Conservation (phyloP, 495 filamentous ascomycete genomes). For the Xylaria castorea region DNA sequence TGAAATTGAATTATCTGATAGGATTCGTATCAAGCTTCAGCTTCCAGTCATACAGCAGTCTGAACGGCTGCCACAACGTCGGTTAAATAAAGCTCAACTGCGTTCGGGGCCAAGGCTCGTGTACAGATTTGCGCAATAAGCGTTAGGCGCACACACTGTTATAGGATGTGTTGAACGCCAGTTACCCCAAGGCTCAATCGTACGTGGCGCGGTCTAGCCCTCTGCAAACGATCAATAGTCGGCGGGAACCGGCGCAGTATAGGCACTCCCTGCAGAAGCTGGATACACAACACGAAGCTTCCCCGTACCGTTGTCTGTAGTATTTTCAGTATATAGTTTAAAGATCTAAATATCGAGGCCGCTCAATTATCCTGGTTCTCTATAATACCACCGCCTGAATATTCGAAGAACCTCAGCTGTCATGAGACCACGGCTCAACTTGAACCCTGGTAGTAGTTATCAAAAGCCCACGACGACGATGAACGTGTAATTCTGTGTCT, state of each 20-base stretch:
- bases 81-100: background rate
- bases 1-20: background rate
- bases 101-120: slow-evolving; percentile 16
- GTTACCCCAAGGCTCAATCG: background rate
- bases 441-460: background rate
- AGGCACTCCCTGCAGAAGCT: background rate
- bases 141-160: background rate
- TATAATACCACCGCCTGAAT: background rate
- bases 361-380: background rate
- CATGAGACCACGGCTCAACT: background rate
- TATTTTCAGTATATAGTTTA: background rate
- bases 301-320: background rate
- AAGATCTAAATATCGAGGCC: background rate
- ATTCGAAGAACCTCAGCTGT: background rate
- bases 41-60: background rate
- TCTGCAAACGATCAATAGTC: slow-evolving; percentile 14
- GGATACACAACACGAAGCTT: background rate
- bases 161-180: background rate
- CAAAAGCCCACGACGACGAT: too few species aligned
- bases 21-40: background rate
- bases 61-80: background rate
- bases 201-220: slow-evolving; percentile 14
- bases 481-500: too few species aligned
- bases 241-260: background rate
- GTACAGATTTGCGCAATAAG: background rate